Base-by-base conservation (phyloP, 192 early-diverging fungal species). In the Podila epigama region DNA sequence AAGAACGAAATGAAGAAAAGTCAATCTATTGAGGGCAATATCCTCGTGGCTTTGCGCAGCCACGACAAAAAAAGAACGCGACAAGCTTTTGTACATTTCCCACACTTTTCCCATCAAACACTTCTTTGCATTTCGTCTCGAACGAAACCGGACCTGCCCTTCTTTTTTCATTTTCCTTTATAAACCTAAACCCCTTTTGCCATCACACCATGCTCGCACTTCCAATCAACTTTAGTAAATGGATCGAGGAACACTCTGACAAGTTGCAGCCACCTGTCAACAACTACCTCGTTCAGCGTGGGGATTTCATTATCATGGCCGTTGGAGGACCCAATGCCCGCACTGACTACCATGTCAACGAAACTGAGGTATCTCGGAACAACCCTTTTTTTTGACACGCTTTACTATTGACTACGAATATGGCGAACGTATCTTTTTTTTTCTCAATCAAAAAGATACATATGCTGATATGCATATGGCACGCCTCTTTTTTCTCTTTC, bases 311-410 rank as follows among this genome's bases (percentile, higher is more conserved):
- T 58, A 88, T 99, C 56, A 96, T 97, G 95, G 91, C 89, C 3
- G 91, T 98, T 6, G 97, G 95, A 11, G 94, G 93, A 3, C 97
- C 97, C 36, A 99, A 99, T 82, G 86, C 88, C 52, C 89, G 97
- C 31, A 97, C 94, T 18, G 97, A 99, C 83, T 99, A 95, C 82
- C 97, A 99, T 70, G 82, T 98, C 64, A 99, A 99, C 82, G 87
- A 90, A 58, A 99, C 97, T 5, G 97, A 99, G 86, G 91, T 93
- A 77, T 12, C 3, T 9, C 20, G 5, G 33, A 57, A 57, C 1
- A 29, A 27, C 28, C 33, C 58, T 0, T 37, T 29, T 33, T 22
- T 13, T 16, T 32, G 16, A 25, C 13, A 32, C 25, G 51, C 8
- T 5, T 0, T 53, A 32, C 29, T 32, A 55, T 32, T 55, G n/a